phyloP scores from a whole-genome alignment of 768 basidiomycete species.

The Boletellus sp. region DNA sequence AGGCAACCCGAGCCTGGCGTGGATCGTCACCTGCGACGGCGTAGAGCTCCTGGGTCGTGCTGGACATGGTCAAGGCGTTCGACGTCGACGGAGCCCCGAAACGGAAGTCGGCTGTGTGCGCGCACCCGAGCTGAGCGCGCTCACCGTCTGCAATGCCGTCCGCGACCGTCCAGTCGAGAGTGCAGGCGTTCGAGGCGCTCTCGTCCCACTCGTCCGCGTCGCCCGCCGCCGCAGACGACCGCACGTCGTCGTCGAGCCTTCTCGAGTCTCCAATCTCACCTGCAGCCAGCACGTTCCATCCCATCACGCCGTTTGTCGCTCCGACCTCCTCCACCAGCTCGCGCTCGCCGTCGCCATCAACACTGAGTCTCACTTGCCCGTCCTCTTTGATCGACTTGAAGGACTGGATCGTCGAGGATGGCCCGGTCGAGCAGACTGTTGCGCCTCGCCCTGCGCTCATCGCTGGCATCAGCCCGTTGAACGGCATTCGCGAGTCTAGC shows the following conservation, averaged over 20 bases:
- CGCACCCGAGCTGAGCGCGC: too few species aligned
- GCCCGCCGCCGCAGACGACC: not conserved
- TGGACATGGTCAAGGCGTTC: conserved; percentile 17
- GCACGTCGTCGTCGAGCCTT: conserved; percentile 21
- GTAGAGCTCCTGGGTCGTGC: conserved; percentile 49
- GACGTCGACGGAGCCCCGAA: too few species aligned
- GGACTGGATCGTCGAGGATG: conserved; percentile 72
- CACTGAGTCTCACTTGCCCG: conserved; percentile 40
- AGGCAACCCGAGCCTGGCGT: not conserved
- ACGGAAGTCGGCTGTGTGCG: too few species aligned
- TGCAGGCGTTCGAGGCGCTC: conserved; percentile 62
- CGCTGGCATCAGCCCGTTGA: conserved; percentile 12
- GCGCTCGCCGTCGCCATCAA: conserved; percentile 46
- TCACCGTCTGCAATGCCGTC: conserved; percentile 41
- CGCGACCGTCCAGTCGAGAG: conserved; percentile 51
- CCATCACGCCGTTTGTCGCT: conserved; percentile 38
- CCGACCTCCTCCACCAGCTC: conserved; percentile 21
- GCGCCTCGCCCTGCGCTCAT: conserved; percentile 7
- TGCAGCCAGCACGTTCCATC: conserved; percentile 39
- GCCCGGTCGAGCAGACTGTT: conserved; percentile 33
- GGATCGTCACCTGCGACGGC: conserved; percentile 64
- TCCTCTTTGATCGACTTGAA: conserved; percentile 67
- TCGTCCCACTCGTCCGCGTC: conserved; percentile 28
- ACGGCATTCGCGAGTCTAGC: conserved; percentile 18
- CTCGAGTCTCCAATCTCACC: conserved; percentile 54